A percentile compares a stretch with the other conserved stretches of the same genome.
These are phyloP conservation scores for Daldinia bambusicola DNA, from an alignment of 495 filamentous ascomycete species.

Conservation along the genomic window DNA sequence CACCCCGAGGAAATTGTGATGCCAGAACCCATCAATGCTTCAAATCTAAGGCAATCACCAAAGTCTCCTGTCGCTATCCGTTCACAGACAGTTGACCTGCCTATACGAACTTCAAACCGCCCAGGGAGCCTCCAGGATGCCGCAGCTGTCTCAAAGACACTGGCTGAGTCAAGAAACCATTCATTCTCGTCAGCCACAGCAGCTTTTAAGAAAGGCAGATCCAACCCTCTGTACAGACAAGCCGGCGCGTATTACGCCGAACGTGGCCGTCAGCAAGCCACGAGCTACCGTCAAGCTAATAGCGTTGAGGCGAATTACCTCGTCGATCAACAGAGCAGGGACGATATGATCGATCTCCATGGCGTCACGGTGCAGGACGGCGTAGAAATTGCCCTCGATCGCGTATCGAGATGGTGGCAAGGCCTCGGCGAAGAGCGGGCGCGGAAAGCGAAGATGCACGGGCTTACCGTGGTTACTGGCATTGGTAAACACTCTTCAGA, in stretches of 20 bases:
- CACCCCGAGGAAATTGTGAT: slow-evolving; percentile 15
- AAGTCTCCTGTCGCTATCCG: slow-evolving; percentile 10
- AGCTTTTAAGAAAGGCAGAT: slow-evolving; percentile 50
- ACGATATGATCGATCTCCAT: slow-evolving; percentile 77
- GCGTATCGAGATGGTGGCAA: slow-evolving; percentile 83
- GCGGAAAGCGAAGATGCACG: slow-evolving; percentile 54
- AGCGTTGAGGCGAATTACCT: slow-evolving; percentile 63
- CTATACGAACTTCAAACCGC: slow-evolving; percentile 18
- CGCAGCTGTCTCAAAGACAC: slow-evolving; percentile 5
- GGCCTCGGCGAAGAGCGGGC: slow-evolving; percentile 68
- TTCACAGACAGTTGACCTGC: slow-evolving; percentile 4
- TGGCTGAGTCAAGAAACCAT: slow-evolving; percentile 31
- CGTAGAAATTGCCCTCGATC: slow-evolving; percentile 73
- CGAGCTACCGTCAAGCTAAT: slow-evolving; percentile 33
- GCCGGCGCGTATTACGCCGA: slow-evolving; percentile 53
- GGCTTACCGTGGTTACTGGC: slow-evolving; percentile 82
- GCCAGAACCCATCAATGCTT: not conserved
- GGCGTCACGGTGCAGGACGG: slow-evolving; percentile 84
- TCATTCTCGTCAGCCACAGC: slow-evolving; percentile 45
- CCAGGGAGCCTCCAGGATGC: slow-evolving; percentile 22
- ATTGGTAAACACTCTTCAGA: slow-evolving; percentile 80
- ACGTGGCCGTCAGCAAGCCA: slow-evolving; percentile 46
- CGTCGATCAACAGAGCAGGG: slow-evolving; percentile 69
- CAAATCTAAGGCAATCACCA: slow-evolving; percentile 12
- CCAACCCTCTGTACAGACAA: slow-evolving; percentile 52